Base-by-base conservation (phyloP, 2,329 filamentous ascomycete species). In the Fusarium protoensiforme region DNA sequence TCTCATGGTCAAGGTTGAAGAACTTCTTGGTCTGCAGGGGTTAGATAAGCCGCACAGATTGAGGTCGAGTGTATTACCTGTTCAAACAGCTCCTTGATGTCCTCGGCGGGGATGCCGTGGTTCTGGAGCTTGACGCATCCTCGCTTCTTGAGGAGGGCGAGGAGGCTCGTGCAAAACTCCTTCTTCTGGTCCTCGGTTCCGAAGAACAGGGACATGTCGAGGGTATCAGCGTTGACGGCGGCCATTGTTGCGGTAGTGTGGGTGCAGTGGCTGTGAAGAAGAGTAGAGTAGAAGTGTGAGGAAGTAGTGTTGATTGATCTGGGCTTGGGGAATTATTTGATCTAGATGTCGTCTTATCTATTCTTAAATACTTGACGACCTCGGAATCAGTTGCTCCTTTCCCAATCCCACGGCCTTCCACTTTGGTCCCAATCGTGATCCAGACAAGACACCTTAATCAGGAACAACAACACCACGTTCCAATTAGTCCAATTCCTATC, bases 131-230 rank as follows among this genome's bases (percentile, higher is more conserved):
- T 79, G 54, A 78, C 78, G 20, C 74, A 68, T 11, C 75, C 75
- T 31, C 73, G 71, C 35, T 67, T 74, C 41, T 75, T 79, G 16
- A 79, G 67, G 0, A 77, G 48, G 1, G 64, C 35, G 10, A 79
- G 77, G 6, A 79, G 75, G 9, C 68, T 64, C 4, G 64, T 64
- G 54, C 77, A 79, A 20, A 79, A 78, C 11, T 67, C 51, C n/a
- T 67, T 53, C 65, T 79, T 78, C 33, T 79, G 65, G 2, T 72
- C 67, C 0, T 64, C 51, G n/a, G 71, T 77, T 67, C 77, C 76
- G 56, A 78, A 79, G 68, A 79, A 79, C 67, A 79, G 20, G 35
- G 77, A 79, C 77, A 79, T 79, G 53, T 79, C 76, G 36, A 79
- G 74, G 27, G 74, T 77, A 9, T 72, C 74, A 31, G 43, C 63